These are phyloP conservation scores for Penicillium glabrum DNA, from an alignment of 2,329 filamentous ascomycete species.

Conservation along the genomic window DNA sequence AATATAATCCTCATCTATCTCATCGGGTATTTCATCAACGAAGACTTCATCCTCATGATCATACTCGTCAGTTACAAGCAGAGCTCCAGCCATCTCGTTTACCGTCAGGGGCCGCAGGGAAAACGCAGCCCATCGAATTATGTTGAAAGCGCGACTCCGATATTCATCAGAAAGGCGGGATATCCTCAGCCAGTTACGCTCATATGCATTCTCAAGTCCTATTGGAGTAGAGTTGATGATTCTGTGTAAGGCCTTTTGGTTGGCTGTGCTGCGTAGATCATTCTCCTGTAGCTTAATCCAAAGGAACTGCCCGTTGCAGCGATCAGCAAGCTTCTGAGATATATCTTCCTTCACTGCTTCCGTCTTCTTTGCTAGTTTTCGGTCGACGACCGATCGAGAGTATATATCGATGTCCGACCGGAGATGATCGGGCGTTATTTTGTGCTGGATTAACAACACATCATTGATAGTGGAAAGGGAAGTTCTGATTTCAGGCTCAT, in stretches of 20 bases:
- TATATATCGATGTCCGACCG: background rate
- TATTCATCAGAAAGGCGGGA: background rate
- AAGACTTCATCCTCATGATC: background rate
- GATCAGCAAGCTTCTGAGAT: background rate
- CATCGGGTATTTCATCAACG: background rate
- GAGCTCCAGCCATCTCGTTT: constrained; percentile 1
- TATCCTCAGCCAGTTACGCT: constrained; percentile 7
- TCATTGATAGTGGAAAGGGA: background rate
- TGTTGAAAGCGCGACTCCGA: background rate
- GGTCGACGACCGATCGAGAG: background rate
- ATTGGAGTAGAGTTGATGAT: background rate
- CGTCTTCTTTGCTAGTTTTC: background rate
- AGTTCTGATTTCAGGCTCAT: constrained; percentile 5
- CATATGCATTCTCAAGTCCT: constrained; percentile 1
- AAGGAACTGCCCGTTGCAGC: constrained; percentile 9
- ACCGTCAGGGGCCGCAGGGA: constrained; percentile 3
- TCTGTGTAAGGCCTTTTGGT: constrained; percentile 1
- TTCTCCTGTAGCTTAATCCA: constrained; percentile 5
- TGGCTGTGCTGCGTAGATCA: background rate
- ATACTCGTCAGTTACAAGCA: background rate
- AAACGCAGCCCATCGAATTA: constrained; percentile 8
- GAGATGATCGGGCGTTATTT: constrained; percentile 1
- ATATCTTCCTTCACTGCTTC: background rate
- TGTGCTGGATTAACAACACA: background rate
- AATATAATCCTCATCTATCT: constrained; percentile 5